phyloP scores from a whole-genome alignment of 306 rosid genomes.

The Gynostemma pentaphyllum region DNA sequence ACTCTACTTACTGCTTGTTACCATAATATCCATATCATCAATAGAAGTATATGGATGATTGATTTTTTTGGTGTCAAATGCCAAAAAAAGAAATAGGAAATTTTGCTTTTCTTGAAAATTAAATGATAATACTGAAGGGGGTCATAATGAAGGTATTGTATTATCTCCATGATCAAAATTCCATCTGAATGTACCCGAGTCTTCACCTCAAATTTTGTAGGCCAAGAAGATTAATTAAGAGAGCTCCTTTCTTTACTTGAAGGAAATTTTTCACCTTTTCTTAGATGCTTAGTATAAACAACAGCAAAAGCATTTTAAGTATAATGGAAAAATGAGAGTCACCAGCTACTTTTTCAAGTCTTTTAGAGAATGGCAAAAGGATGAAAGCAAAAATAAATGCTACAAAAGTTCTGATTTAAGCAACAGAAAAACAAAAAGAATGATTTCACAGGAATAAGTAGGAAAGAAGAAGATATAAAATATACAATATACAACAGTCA shows the following conservation, averaged over 20 bases:
- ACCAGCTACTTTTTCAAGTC: not conserved
- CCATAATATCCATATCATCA: not conserved
- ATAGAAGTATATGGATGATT: not conserved
- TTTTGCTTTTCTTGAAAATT: no score
- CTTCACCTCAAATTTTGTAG: no score
- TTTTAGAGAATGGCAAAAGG: not conserved
- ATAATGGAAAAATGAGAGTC: not conserved
- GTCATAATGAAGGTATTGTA: no score
- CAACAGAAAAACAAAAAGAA: not conserved
- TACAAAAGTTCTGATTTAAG: no score
- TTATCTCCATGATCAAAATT: no score
- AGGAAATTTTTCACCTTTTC: no score
- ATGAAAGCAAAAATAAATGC: not conserved
- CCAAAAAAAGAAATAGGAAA: not conserved
- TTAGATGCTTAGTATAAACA: not conserved
- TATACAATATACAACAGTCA: not conserved
- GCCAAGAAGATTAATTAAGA: no score
- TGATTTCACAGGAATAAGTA: not conserved
- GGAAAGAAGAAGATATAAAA: not conserved
- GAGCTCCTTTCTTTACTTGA: no score
- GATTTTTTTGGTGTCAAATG: not conserved
- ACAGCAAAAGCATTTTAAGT: not conserved
- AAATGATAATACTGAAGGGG: no score
- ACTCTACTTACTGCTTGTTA: no score
- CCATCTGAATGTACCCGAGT: no score